Evolutionary conservation across 1,284 basidiomycete genomes (phyloP), one percentile per base, ranked within the genome.

Genomic region (Boletus calvinii): DNA sequence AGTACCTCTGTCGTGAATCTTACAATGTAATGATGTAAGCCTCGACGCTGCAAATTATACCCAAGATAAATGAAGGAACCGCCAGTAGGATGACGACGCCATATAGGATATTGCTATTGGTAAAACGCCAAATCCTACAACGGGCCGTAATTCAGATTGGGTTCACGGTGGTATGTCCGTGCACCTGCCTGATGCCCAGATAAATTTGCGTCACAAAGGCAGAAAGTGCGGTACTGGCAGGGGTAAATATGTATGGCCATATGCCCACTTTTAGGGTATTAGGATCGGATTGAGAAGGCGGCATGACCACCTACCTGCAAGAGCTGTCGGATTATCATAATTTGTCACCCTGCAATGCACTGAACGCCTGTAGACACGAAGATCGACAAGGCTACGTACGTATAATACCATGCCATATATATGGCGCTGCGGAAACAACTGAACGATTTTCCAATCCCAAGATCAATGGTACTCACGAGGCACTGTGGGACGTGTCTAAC

Each of bases 401-500:
- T 48, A 37, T 60, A 58, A 34, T 37, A 11, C 62, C 62, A 64
- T n/a, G 42, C 53, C 54, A 58, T 46, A 29, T 60, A 62, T 20
- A 62, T 48, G 35, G 15, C 48, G 9, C 62, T 62, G 20, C 1
- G 15, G 3, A 42, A 35, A 29, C 2, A 34, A 11, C 29, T 18
- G n/a, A n/a, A 39, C 15, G 3, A n/a, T 5, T 29, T 20, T 11
- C 9, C 17, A 22, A 13, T 9, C 3, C 15, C 22, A 10, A 4
- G 6, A 26, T 17, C 1, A 10, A 40, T 42, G 2, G 12, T 10
- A 55, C 61, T 54, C 44, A 65, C 58, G 61, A 48, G 8, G 59
- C 57, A 59, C 73, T 78, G 50, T 79, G 76, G 34, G 76, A 57
- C 1, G 74, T 74, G 58, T 79, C 76, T 43, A 76, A 55, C 12